These are phyloP conservation scores for Penicillium ochrochloron DNA, from an alignment of 495 filamentous ascomycete genomes.

Conservation along the genomic window DNA sequence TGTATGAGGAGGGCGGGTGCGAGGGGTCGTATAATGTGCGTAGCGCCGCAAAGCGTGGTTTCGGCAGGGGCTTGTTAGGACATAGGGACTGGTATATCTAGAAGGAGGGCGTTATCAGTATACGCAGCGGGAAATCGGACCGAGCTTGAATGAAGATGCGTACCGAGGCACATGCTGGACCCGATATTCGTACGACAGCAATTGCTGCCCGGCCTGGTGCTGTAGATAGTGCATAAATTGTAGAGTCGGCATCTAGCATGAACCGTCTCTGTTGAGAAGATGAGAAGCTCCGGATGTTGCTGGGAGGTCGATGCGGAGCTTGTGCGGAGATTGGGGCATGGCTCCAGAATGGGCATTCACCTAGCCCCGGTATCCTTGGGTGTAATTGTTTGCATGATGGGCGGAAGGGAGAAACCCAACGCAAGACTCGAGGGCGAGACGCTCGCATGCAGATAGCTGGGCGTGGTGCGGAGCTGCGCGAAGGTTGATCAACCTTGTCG, in stretches of 20 bases:
- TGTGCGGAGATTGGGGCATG: constrained; percentile 17
- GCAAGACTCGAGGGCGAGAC: constrained; percentile 26
- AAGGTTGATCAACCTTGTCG: background rate
- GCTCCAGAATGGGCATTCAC: constrained; percentile 18
- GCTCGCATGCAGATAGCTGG: constrained; percentile 37
- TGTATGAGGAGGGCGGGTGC: constrained; percentile 37
- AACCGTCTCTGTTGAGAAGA: constrained; percentile 20
- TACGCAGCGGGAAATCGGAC: constrained; percentile 15
- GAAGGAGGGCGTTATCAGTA: constrained; percentile 11
- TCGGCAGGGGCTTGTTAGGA: constrained; percentile 64
- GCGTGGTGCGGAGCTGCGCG: background rate
- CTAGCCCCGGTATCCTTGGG: constrained; percentile 9
- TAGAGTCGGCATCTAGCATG: constrained; percentile 51
- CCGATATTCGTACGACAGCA: constrained; percentile 88
- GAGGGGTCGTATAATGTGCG: constrained; percentile 75
- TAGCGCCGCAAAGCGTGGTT: constrained; percentile 75
- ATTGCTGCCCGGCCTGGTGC: constrained; percentile 86
- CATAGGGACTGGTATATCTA: constrained; percentile 82
- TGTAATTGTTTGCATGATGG: constrained; percentile 27
- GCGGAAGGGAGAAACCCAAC: constrained; percentile 35
- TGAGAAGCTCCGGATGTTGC: constrained; percentile 33
- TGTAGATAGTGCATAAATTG: constrained; percentile 93
- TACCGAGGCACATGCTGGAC: constrained; percentile 73
- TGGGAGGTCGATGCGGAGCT: constrained; percentile 2
- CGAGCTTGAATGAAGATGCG: constrained; percentile 22